Percentiles rank a stretch among this genome's conserved stretches.
Evolutionary conservation across 352 stramenopile genomes (phyloP).

Genomic region (Phytopythium sindhum): DNA sequence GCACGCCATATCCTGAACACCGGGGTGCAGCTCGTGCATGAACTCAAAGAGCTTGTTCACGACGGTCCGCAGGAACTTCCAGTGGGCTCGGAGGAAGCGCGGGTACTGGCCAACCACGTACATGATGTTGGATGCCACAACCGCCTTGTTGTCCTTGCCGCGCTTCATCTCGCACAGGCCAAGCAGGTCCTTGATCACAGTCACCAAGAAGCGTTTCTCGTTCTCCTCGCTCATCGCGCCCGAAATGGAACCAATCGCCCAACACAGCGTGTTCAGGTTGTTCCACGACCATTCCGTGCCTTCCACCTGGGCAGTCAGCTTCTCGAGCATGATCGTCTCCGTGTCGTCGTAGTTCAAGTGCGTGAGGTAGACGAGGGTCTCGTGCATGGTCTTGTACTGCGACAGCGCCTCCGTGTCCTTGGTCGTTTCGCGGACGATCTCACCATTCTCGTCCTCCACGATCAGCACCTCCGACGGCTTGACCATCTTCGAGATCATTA

Average conservation of each 20-base stretch:
- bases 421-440: constrained; percentile 95
- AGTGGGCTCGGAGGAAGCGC: constrained; percentile 98
- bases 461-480: constrained; percentile 99
- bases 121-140: constrained; percentile 99
- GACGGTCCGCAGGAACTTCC: constrained; percentile 99
- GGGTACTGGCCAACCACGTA: constrained; percentile 99
- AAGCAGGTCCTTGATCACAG: constrained; percentile 99
- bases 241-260: constrained; percentile 99
- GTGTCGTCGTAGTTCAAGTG: constrained; percentile 99
- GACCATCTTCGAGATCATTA: constrained; percentile 99
- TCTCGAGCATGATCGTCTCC: constrained; percentile 99
- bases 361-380: constrained; percentile 99
- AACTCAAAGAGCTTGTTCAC: constrained; percentile 99
- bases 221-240: constrained; percentile 99
- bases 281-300: constrained; percentile 93
- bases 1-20: constrained; percentile 99
- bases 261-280: constrained; percentile 99
- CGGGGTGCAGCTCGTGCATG: constrained; percentile 99
- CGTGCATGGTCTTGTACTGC: constrained; percentile 99
- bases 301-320: constrained; percentile 92
- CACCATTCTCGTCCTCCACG: constrained; percentile 99
- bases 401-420: constrained; percentile 99
- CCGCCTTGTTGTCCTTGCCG: constrained; percentile 99
- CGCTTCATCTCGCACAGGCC: constrained; percentile 97
- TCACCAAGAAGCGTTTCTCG: constrained; percentile 99